Base-by-base conservation (phyloP, 306 rosid species). In the Cicer cuneatum region DNA sequence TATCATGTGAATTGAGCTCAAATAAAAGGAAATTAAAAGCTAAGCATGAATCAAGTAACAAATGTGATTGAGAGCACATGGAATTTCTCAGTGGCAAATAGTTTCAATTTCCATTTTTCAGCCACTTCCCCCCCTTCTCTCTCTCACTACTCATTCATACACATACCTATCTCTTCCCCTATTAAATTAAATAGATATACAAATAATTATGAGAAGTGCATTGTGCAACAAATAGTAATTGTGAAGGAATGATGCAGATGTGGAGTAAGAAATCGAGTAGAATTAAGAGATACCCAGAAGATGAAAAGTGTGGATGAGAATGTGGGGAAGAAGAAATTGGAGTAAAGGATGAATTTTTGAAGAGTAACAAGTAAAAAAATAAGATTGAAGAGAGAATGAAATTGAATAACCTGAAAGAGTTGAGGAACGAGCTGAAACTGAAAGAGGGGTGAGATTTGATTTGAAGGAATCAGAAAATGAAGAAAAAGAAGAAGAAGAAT, bases 271-370 rank as follows among this genome's bases (percentile, higher is more conserved):
- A 72, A 73, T 57, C 45, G 12, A 38, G 51, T 37, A 72, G 38
- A 79, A 37, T 16, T 35, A 65, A 5, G 51, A 49, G 39, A 80
- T 49, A 14, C 80, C 84, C 77, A 81, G 56, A 75, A 61, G 62
- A 54, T 41, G 51, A 7, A 70, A 76, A 71, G 1, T 18, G 11
- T 61, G 3, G 10, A 69, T 19, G 12, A 63, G 46, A 69, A 53
- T 45, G 62, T 5, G 61, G 45, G 48, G 21, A 60, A 61, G 7
- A 73, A 9, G 11, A 14, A 5, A 70, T 0, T 2, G 19, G 11
- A 40, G 7, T 49, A 80, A 69, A 80, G 66, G 12, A 21, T 8
- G 65, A 10, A 56, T 21, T 64, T 64, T 81, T 81, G 21, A 3
- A 10, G 8, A n/a, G 33, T 15, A 13, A 11, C 29, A 7, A 6